phyloP scores from a whole-genome alignment of 2,329 filamentous ascomycete species.

The Botrytis cinerea region DNA sequence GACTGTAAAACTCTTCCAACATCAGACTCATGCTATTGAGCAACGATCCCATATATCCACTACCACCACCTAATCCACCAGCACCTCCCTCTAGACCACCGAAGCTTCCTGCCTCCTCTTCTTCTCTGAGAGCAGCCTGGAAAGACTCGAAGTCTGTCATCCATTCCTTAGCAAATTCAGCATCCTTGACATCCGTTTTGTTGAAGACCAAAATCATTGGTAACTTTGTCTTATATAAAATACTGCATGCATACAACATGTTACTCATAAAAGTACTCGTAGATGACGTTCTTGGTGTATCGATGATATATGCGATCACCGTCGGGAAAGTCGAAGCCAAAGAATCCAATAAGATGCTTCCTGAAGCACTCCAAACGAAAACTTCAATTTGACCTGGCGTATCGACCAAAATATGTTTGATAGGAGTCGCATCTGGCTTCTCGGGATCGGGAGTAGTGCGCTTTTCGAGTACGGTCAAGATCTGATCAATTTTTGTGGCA shows the following conservation, averaged over 20 bases:
- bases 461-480: constrained; percentile 87
- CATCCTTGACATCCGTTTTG: constrained; percentile 94
- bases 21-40: constrained; percentile 98
- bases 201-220: constrained; percentile 99
- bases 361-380: constrained; percentile 96
- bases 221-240: constrained; percentile 96
- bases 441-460: constrained; percentile 66
- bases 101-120: constrained; percentile 77
- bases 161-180: constrained; percentile 93
- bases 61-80: constrained; percentile 66
- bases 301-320: constrained; percentile 95
- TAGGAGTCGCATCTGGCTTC: constrained; percentile 61
- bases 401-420: constrained; percentile 87
- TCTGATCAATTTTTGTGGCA: constrained; percentile 96
- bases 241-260: constrained; percentile 98
- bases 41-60: constrained; percentile 93
- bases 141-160: constrained; percentile 99
- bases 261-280: constrained; percentile 99
- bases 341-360: constrained; percentile 89
- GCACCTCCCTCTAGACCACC: constrained; percentile 67
- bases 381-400: constrained; percentile 98
- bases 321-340: constrained; percentile 94
- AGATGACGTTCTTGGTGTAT: constrained; percentile 88
- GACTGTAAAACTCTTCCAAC: constrained; percentile 95
- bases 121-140: constrained; percentile 77